These are phyloP conservation scores for Xylaria telfairii DNA, from an alignment of 495 filamentous ascomycete genomes.

Conservation along the genomic window DNA sequence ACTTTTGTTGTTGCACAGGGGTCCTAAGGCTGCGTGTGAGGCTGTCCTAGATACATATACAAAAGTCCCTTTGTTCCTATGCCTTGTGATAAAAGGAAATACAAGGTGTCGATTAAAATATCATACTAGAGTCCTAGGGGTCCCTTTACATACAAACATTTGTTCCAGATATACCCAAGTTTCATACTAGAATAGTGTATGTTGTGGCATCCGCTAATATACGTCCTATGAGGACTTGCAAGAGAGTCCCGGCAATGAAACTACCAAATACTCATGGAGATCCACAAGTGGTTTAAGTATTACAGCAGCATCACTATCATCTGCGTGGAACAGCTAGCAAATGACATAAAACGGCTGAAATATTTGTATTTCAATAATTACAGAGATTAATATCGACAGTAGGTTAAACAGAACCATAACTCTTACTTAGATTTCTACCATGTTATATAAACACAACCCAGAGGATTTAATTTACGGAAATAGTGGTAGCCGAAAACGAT, in stretches of 20 bases:
- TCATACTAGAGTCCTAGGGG: too few relatives aligned
- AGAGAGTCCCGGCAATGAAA: background rate
- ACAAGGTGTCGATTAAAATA: too few relatives aligned
- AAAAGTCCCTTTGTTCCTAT: too few relatives aligned
- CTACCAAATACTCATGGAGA: background rate
- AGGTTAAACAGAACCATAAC: background rate
- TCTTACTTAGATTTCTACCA: background rate
- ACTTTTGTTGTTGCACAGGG: too few relatives aligned
- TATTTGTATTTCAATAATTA: background rate
- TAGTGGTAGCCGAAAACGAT: too few relatives aligned
- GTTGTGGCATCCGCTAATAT: background rate
- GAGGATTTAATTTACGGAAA: too few relatives aligned
- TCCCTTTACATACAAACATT: too few relatives aligned
- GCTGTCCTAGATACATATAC: too few relatives aligned
- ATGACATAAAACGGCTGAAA: background rate
- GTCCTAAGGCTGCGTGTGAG: too few relatives aligned
- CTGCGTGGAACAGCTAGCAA: background rate
- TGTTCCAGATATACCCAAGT: background rate
- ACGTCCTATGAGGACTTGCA: background rate
- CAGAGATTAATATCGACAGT: background rate
- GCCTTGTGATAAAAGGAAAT: too few relatives aligned
- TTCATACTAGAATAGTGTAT: background rate
- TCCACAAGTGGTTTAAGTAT: background rate
- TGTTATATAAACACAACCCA: too few relatives aligned
- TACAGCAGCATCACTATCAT: background rate